phyloP scores from a whole-genome alignment of 176 grass and related monocot genomes.

The Musa acuminata region DNA sequence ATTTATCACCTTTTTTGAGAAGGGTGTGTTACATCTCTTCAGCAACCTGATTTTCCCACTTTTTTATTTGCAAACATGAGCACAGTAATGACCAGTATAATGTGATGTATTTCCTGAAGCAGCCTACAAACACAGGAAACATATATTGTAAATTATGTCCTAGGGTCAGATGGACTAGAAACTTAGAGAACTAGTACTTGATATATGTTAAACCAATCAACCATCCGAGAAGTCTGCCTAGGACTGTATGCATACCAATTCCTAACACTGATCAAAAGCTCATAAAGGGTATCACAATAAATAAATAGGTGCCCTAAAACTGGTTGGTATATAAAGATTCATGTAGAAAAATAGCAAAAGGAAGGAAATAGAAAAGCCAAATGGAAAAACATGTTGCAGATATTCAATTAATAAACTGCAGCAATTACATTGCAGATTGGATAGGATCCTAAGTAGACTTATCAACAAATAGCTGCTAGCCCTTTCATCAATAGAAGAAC shows the following conservation, averaged over 20 bases:
- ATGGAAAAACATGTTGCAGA: too few species aligned
- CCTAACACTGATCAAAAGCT: background rate
- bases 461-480: conserved; percentile 69
- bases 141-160: background rate
- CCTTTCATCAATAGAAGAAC: conserved; percentile 48
- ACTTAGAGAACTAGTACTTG: background rate
- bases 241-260: background rate
- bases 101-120: too few species aligned
- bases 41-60: too few species aligned
- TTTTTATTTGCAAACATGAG: too few species aligned
- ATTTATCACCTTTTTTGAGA: too few species aligned
- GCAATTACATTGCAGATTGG: conserved; percentile 64
- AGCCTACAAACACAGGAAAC: background rate
- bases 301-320: background rate
- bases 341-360: too few species aligned
- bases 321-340: background rate
- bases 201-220: background rate
- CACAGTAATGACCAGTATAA: too few species aligned
- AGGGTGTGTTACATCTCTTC: too few species aligned
- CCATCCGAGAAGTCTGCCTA: background rate
- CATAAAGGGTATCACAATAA: background rate
- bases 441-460: conserved; percentile 75
- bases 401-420: background rate
- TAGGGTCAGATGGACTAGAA: background rate
- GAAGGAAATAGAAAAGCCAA: background rate